Base-by-base conservation (phyloP, 352 stramenopile species). In the Sclerospora graminicola region DNA sequence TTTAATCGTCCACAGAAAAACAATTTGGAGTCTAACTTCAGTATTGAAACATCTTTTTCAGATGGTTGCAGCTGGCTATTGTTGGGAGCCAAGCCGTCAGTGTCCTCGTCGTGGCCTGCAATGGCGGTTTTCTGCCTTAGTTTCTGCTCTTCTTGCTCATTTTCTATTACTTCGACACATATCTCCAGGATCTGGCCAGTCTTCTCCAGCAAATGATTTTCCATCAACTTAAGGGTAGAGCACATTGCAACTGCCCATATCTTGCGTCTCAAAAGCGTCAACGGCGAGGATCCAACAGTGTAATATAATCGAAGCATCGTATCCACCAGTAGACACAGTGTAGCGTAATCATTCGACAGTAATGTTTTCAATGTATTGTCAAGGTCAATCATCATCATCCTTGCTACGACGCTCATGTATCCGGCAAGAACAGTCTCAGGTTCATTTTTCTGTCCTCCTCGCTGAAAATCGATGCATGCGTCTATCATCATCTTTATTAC, bases 281-380 rank as follows among this genome's bases (percentile, higher is more conserved):
- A 51, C 11, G 73, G 79, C 33, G 72, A 71, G 4, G 68, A 69
- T 0, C 69, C 69, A 2, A 88, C 60, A 13, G 58, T 78, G 45
- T 86, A 89, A 42, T 84, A 90, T 47, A 88, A 65, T 33, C 56
- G 49, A 8, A 93, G 56, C 68, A 89, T 75, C 11, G 68, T 39
- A 33, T 88, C 68, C 5, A 87, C 41, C 6, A 84, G 20, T 30
- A 62, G 29, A 1, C 66, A 32, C 23, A 93, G 35, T 18, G 58
- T 55, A 0, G 34, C 35, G 2, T 57, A 28, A 37, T 86, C 63
- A 19, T 54, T 63, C 5, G 52, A 26, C 3, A 89, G 44, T 27
- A 86, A 20, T 8, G 72, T 48, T 13, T 63, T 58, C 20, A 85
- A 32, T 2, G 61, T 59, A 10, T 79, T 66, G 30, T 77, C 61